Base-by-base conservation (phyloP, 2,329 filamentous ascomycete genomes). In the Aspergillus arachidicola region DNA sequence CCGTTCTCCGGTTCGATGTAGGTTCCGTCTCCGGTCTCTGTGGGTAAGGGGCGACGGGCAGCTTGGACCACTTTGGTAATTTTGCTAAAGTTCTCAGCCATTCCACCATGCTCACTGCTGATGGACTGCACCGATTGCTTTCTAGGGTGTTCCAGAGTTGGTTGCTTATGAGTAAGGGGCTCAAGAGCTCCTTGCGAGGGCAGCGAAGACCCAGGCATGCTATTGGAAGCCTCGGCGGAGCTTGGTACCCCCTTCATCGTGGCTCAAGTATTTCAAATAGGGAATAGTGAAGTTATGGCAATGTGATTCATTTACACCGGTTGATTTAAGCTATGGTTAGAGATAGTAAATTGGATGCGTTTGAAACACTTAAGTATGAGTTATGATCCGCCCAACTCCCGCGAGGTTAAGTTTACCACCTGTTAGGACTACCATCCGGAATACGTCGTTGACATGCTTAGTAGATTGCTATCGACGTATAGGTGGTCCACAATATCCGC, bases 11-110 rank as follows among this genome's bases (percentile, higher is more conserved):
- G 81, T 43, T 78, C 78, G 5, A 83, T 77, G 61, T 88, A 90
- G 3, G 84, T 84, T 23, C 88, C 88, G 71, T 89, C 84, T 28
- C 88, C 88, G 58, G 82, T 84, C 69, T 90, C 83, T 1, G 81
- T 87, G 0, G 90, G 89, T 36, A 90, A 76, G 10, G 90, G 89
- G n/a, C 86, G 80, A 62, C 81, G 82, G 1, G 87, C 86, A 4
- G 86, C 84, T 58, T 83, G 80, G 57, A 84, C 79, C 11, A 83
- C 71, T 66, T 81, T 77, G 26, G 79, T 79, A 72, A 79, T 82
- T 65, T 79, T 75, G 41, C 78, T 74, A 60, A 83, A 83, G n/a
- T 30, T 34, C 5, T 54, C 51, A 19, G 21, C 28, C 19, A 54
- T 23, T 21, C 51, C 51, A 10, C 51, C 51, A 19, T 54, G 30